Conservation (phyloP, 352 stramenopile species). For the Phytophthora citrophthora region DNA sequence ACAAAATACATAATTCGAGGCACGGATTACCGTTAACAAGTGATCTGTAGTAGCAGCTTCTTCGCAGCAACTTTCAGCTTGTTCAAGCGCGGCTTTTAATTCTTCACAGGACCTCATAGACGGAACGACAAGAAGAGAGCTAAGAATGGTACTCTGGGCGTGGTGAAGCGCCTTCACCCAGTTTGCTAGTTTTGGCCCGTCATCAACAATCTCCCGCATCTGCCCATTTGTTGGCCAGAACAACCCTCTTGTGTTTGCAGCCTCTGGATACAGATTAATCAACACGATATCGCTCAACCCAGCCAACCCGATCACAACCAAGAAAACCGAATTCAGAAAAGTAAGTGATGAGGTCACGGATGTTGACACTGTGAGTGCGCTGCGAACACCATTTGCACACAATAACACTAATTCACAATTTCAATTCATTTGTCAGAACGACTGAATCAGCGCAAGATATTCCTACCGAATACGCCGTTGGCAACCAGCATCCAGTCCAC, state of each 20-base stretch:
- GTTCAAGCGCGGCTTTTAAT: constrained; percentile 27
- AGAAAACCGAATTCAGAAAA: constrained; percentile 50
- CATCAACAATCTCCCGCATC: constrained; percentile 23
- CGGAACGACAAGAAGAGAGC: constrained; percentile 37
- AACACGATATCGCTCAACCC: constrained; percentile 8
- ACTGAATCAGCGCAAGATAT: neutral
- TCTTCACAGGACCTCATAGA: constrained; percentile 38
- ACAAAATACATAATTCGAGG: neutral
- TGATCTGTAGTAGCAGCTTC: constrained; percentile 33
- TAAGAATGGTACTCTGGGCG: constrained; percentile 27
- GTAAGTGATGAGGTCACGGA: constrained; percentile 50
- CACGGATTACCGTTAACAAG: constrained; percentile 36
- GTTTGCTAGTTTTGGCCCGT: constrained; percentile 16
- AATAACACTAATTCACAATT: constrained; percentile 44
- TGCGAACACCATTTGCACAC: constrained; percentile 62
- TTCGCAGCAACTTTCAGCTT: constrained; percentile 32
- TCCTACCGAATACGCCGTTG: constrained; percentile 61
- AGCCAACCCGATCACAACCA: constrained; percentile 29
- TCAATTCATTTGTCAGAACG: constrained; percentile 1
- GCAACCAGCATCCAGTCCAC: constrained; percentile 49
- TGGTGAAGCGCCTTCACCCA: constrained; percentile 45
- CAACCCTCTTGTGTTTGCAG: constrained; percentile 3
- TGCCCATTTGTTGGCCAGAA: constrained; percentile 26
- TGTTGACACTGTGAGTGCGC: constrained; percentile 68
- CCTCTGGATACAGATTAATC: constrained; percentile 9